Base-by-base conservation (phyloP, 2,329 filamentous ascomycete genomes). In the Aureobasidium melanogenum region DNA sequence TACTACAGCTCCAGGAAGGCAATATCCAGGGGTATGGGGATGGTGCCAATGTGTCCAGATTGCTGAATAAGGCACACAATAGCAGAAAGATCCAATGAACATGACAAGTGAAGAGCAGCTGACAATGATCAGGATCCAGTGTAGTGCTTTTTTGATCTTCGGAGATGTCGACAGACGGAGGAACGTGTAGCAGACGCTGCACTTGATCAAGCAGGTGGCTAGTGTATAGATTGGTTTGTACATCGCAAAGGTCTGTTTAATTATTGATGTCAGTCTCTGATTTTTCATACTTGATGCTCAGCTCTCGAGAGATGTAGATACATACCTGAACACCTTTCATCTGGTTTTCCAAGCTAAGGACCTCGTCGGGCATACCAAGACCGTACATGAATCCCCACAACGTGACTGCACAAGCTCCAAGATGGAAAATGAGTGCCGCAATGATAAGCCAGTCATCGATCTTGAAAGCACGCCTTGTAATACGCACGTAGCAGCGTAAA, bases 21-120 rank as follows among this genome's bases (percentile, higher is more conserved):
- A 59, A 32, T 59, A 59, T 30, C 56, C 56, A 30, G 56, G 44
- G 12, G 56, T 59, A 12, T 41, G 4, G 5, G 56, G 56, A 10
- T 59, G 56, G 17, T 59, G 56, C 56, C 56, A 59, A 17, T 59
- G 56, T 5, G 9, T 50, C 56, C 56, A 59, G 44, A 59, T 59
- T 24, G 56, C 56, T 12, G 43, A 17, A 6, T 59, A 59, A 19
- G 56, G 56, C 3, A 59, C 43, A n/a, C 56, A 59, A 12, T 59
- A 59, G 34, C 22, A 7, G 14, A 59, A 59, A 14, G 43, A 48
- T 17, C 56, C 56, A 15, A 50, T 32, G 17, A 59, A 50, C 56
- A 59, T 59, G 30, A 59, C 7, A 5, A 56, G 52, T 24, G 52
- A 56, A 26, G 56, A 48, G 34, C 44, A 39, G 26, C 44, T 59